Evolutionary conservation across 1,284 basidiomycete genomes (phyloP).

Genomic region (Anthracocystis walkeri): DNA sequence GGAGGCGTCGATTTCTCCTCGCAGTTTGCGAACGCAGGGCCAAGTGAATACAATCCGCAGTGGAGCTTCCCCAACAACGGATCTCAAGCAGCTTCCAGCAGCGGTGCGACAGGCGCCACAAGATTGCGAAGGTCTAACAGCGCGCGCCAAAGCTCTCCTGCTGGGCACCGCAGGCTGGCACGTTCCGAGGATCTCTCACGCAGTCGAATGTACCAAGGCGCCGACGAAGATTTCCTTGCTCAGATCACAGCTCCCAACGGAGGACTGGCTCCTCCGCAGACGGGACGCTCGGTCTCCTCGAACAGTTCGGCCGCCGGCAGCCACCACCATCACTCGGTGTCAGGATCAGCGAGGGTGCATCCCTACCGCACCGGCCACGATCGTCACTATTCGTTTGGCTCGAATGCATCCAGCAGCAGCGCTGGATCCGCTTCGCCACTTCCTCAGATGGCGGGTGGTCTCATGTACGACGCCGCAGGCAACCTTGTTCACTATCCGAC

Average conservation of each 20-base stretch:
- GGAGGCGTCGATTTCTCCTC: slow-evolving; percentile 17
- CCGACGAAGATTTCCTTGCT: slow-evolving; percentile 48
- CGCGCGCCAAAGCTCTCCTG: slow-evolving; percentile 26
- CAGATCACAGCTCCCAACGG: slow-evolving; percentile 62
- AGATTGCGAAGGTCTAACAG: slow-evolving; percentile 42
- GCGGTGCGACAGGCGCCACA: slow-evolving; percentile 1
- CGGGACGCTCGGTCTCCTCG: slow-evolving; percentile 37
- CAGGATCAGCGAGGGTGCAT: slow-evolving; percentile 38
- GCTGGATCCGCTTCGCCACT: slow-evolving; percentile 36
- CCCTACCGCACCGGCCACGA: slow-evolving; percentile 51
- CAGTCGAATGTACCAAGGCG: slow-evolving; percentile 46
- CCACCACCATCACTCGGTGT: slow-evolving; percentile 23
- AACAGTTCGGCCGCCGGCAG: slow-evolving; percentile 18
- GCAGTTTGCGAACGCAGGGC: slow-evolving; percentile 16
- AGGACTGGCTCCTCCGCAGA: slow-evolving; percentile 55
- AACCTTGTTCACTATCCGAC: slow-evolving; percentile 40
- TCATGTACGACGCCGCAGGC: slow-evolving; percentile 27
- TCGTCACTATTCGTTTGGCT: slow-evolving; percentile 54
- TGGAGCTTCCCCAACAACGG: slow-evolving; percentile 43
- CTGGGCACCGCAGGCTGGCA: slow-evolving; percentile 48
- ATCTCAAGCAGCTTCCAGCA: slow-evolving; percentile 4
- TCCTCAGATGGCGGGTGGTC: slow-evolving; percentile 29
- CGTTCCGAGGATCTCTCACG: slow-evolving; percentile 59
- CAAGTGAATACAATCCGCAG: slow-evolving; percentile 38
- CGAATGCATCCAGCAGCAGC: slow-evolving; percentile 50